Evolutionary conservation across 495 filamentous ascomycete genomes (phyloP).

Genomic region (Xylaria sp.): DNA sequence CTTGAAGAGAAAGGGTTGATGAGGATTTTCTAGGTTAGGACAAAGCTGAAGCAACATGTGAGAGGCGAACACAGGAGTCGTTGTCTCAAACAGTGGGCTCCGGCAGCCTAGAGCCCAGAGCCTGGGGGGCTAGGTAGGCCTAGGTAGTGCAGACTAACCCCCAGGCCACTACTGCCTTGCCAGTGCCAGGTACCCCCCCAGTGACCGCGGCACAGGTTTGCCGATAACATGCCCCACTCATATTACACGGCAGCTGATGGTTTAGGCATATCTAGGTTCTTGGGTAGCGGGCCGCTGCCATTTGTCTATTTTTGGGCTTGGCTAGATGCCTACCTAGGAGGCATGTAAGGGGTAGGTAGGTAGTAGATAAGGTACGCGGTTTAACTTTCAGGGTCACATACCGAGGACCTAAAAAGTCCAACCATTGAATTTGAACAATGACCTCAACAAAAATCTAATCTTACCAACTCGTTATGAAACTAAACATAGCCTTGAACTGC

Average conservation of each 20-base stretch:
- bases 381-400: neutral
- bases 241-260: constrained; percentile 2
- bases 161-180: neutral
- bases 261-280: neutral
- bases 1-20: neutral
- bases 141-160: neutral
- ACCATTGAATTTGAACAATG: neutral
- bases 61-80: neutral
- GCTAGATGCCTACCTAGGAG: neutral
- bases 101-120: neutral
- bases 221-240: neutral
- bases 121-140: neutral
- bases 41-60: neutral
- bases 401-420: neutral
- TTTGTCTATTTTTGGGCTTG: constrained; percentile 27
- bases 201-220: neutral
- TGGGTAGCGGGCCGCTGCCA: constrained; percentile 11
- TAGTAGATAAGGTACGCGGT: too few relatives aligned
- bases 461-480: neutral
- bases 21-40: neutral
- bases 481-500: neutral
- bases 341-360: too few relatives aligned
- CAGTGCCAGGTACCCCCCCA: neutral
- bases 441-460: neutral
- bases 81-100: neutral